A percentile compares a stretch with the other conserved stretches of the same genome.
Evolutionary conservation across 805 yeast species (phyloP).

Genomic region (Blastobotrys robertii): DNA sequence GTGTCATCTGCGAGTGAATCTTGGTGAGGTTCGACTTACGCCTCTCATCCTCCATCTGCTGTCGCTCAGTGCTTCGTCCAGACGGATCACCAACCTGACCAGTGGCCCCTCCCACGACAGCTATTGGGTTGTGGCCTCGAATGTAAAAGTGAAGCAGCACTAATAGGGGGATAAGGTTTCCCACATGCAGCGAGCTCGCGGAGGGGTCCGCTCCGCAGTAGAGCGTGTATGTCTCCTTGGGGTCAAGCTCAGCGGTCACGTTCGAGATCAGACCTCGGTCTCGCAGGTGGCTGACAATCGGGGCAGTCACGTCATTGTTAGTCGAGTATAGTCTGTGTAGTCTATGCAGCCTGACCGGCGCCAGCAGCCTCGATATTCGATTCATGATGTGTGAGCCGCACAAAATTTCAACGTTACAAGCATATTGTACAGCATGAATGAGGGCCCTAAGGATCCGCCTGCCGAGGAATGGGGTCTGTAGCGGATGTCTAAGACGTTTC

Average conservation of each 20-base stretch:
- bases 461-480: too few species aligned
- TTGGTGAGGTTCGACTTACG: conserved; percentile 46
- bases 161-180: conserved; percentile 83
- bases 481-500: too few species aligned
- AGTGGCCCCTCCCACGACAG: conserved; percentile 71
- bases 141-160: conserved; percentile 72
- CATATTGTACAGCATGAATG: too few species aligned
- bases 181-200: conserved; percentile 80
- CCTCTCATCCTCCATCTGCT: conserved; percentile 40
- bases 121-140: conserved; percentile 77
- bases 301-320: conserved; percentile 9
- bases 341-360: too few species aligned
- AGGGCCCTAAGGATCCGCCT: too few species aligned
- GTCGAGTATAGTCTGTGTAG: too few species aligned
- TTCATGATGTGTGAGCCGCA: too few species aligned
- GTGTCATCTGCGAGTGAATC: conserved; percentile 52
- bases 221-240: conserved; percentile 38
- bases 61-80: conserved; percentile 74
- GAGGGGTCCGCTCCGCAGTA: conserved; percentile 98
- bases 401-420: too few species aligned
- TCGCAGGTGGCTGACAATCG: conserved; percentile 33
- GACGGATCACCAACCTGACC: conserved; percentile 96
- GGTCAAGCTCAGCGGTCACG: conserved; percentile 15
- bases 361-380: too few species aligned
- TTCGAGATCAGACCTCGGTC: conserved; percentile 39